Conservation (phyloP, 805 yeast species). For the Suhomyces sp. region DNA sequence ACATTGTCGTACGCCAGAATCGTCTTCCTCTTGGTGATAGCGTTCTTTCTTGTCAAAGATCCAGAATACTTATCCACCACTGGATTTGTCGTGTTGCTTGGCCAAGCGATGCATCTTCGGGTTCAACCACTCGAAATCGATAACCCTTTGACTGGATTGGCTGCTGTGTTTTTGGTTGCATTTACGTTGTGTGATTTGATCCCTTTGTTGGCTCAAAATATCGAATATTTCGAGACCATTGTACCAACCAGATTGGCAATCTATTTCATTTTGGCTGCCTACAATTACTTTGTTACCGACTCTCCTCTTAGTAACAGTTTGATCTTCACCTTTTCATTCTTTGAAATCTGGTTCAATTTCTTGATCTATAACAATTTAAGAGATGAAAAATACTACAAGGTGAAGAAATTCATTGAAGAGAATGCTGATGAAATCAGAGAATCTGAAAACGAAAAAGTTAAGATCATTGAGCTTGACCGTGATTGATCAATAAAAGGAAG, state of each 20-base stretch:
- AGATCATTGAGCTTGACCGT: conserved; percentile 27
- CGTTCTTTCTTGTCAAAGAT: conserved; percentile 49
- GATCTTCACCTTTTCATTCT: conserved; percentile 57
- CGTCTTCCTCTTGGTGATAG: conserved; percentile 40
- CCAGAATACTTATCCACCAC: conserved; percentile 45
- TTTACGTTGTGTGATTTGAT: conserved; percentile 54
- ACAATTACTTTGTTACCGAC: conserved; percentile 46
- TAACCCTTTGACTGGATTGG: conserved; percentile 50
- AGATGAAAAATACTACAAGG: conserved; percentile 58
- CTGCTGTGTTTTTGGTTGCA: conserved; percentile 46
- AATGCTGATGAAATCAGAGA: conserved; percentile 35
- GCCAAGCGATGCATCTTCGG: conserved; percentile 58
- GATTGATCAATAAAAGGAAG: background rate
- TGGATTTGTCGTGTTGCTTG: conserved; percentile 50
- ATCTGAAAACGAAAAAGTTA: conserved; percentile 29
- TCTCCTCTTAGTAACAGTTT: conserved; percentile 58
- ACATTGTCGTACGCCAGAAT: conserved; percentile 49
- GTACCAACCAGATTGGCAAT: conserved; percentile 56
- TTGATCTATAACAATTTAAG: conserved; percentile 59
- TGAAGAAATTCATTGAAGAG: conserved; percentile 42
- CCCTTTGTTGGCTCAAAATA: conserved; percentile 51
- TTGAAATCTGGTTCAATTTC: conserved; percentile 71
- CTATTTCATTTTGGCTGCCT: conserved; percentile 50
- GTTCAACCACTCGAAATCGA: conserved; percentile 27
- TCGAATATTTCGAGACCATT: conserved; percentile 54